Conservation (phyloP, 2,329 filamentous ascomycete genomes). For the Trichoderma citrinoviride region DNA sequence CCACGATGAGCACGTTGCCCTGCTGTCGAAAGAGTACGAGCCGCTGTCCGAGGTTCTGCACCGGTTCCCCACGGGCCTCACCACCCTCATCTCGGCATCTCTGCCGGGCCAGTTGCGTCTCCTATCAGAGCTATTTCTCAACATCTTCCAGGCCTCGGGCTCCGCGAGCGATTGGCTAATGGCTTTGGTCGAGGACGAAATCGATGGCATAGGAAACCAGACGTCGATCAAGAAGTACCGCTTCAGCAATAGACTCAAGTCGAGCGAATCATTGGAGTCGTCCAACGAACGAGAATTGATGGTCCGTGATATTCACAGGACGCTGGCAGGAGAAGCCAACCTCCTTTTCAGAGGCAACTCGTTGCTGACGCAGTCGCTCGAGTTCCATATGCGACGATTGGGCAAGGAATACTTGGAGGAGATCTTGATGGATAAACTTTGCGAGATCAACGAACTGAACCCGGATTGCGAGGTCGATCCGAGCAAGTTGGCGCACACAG, state of each 20-base stretch:
- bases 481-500: conserved; percentile 58
- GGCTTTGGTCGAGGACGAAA: conserved; percentile 92
- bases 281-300: conserved; percentile 65
- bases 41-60: conserved; percentile 80
- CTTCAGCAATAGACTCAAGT: conserved; percentile 68
- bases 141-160: conserved; percentile 93
- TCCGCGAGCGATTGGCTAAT: conserved; percentile 85
- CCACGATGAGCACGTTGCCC: conserved; percentile 84
- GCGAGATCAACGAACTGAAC: conserved; percentile 86
- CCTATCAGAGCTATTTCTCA: conserved; percentile 82
- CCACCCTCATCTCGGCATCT: conserved; percentile 76
- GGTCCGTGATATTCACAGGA: conserved; percentile 75
- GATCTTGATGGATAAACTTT: conserved; percentile 78
- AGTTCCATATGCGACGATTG: conserved; percentile 91
- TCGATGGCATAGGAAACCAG: conserved; percentile 86
- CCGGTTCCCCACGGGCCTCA: conserved; percentile 78
- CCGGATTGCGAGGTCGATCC: conserved; percentile 95
- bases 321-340: conserved; percentile 83
- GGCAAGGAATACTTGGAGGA: conserved; percentile 92
- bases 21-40: conserved; percentile 82
- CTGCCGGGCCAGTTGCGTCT: conserved; percentile 74
- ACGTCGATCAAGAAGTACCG: conserved; percentile 70
- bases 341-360: conserved; percentile 94
- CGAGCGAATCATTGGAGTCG: conserved; percentile 59
- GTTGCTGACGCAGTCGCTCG: conserved; percentile 85